Base-by-base conservation (phyloP, 2,329 filamentous ascomycete genomes). In the Magnaporthiopsis rhizophila region DNA sequence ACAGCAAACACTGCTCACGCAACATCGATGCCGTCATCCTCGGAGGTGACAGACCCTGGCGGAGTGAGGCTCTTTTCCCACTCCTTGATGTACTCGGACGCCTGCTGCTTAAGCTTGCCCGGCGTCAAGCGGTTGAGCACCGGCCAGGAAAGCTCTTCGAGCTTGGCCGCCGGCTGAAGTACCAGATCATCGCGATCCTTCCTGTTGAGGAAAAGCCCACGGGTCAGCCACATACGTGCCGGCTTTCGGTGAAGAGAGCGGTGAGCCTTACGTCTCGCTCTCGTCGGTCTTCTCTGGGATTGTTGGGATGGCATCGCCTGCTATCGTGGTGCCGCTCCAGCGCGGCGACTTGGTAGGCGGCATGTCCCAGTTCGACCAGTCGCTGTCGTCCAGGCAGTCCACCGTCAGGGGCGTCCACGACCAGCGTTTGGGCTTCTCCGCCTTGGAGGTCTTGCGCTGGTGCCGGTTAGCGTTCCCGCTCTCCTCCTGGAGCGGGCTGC, bases 71-170 rank as follows among this genome's bases (percentile, higher is more conserved):
- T 90, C 74, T 87, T 91, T 78, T 98, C 94, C 91, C 92, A 96
- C 73, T 97, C 92, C 68, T 88, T 89, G 86, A 97, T 92, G 65
- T 97, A 81, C 67, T 89, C 90, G 50, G 88, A 90, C n/a, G 93
- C 91, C 0, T 91, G 94, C 53, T 87, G 85, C 73, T 92, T 91
- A 69, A 97, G 78, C 70, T 91, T 92, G 69, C 86, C 87, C 0
- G 92, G 90, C 11, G 86, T 84, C 58, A 92, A 77, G 68, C 88
- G 87, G 72, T 87, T 88, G 64, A 96, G 82, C 61, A 89, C 84
- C 78, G 91, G 91, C 69, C 69, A 69, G 34, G 89, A 73, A 65
- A 86, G 73, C 71, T 87, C 79, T 74, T 83, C 81, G 50, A 85
- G 74, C 70, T 79, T 81, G 66, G 76, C 76, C 26, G 77, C 75